Percentiles rank a stretch among this genome's conserved stretches.
These are phyloP conservation scores for Helianthus annuus DNA, from an alignment of 129 eudicot species.

Conservation along the genomic window DNA sequence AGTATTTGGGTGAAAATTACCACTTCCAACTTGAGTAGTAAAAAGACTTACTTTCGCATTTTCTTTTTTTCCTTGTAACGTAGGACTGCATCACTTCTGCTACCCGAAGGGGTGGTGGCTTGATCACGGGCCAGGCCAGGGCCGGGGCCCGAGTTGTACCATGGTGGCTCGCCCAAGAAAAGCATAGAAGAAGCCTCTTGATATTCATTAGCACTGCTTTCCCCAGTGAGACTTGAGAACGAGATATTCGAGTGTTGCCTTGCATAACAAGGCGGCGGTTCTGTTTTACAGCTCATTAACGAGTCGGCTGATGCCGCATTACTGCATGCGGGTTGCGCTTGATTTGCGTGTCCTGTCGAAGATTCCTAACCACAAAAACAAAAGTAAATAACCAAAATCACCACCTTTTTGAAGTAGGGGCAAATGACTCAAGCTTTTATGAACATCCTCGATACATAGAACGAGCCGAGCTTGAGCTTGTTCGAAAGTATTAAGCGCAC, in stretches of 20 bases:
- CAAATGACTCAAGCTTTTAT: not conserved
- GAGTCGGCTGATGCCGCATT: slow-evolving; percentile 53
- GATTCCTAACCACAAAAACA: slow-evolving; percentile 27
- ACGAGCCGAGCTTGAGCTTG: no score
- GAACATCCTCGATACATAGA: no score
- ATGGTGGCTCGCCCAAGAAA: slow-evolving; percentile 53
- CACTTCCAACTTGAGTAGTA: slow-evolving; percentile 2
- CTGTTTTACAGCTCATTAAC: slow-evolving; percentile 48
- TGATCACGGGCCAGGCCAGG: slow-evolving; percentile 21
- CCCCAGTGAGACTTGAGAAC: slow-evolving; percentile 41
- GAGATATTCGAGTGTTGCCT: slow-evolving; percentile 46
- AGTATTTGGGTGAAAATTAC: not conserved
- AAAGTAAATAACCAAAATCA: not conserved
- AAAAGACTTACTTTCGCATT: slow-evolving; percentile 58
- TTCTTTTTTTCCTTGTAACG: slow-evolving; percentile 71
- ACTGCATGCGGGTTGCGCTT: slow-evolving; percentile 45
- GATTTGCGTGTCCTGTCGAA: slow-evolving; percentile 32
- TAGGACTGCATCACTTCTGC: slow-evolving; percentile 57
- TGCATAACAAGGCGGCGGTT: slow-evolving; percentile 37
- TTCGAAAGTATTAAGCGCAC: no score
- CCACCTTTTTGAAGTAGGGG: not conserved
- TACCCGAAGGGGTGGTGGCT: slow-evolving; percentile 30
- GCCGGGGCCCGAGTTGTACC: slow-evolving; percentile 22
- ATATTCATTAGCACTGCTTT: slow-evolving; percentile 45
- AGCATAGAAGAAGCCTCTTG: slow-evolving; percentile 51